Base-by-base conservation (phyloP, 306 rosid genomes). In the Malus domestica region DNA sequence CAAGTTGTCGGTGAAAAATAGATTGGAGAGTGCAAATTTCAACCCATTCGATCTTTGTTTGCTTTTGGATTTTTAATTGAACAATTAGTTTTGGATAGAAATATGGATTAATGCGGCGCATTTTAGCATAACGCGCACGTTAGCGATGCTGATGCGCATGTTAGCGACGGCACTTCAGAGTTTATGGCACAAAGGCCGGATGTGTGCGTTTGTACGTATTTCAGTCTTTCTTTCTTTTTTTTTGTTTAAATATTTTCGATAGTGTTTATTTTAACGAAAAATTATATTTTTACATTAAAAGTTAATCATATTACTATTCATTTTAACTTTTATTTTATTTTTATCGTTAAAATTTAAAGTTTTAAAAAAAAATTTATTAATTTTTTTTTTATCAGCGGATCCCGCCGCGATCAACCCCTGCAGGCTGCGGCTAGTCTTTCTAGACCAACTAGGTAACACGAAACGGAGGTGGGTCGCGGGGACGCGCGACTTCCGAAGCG, bases 321-420 rank as follows among this genome's bases (percentile, higher is more conserved):
- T 25, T 25, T 25, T 25, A 25, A 1, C 1, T 25, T 25, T 25
- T 25, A 25, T 25, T 25, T 25, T 25, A 25, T 25, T 25, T 25
- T 25, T 25, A 25, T 25, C 1, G 1, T 25, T 25, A 25, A 25
- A 25, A 25, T 25, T 25, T 25, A 25, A 25, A 25, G 1, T 1
- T 25, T 25, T 25, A 1, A 25, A 25, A 25, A 25, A 25, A 25
- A 25, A 1, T 25, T 25, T 25, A 25, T 25, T 25, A 25, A 1
- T 25, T 25, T 25, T 1, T 30, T n/a, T 22, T 14, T 10, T 2
- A 49, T 42, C 15, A 0, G 74, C 74, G 89, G 88, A 86, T 0
- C 73, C 90, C 85, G 1, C 0, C 2, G 55, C 60, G 80, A 80
- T 80, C 74, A 30, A 78, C 77, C 81, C 68, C 87, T 38, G 42